Conservation (phyloP, 805 yeast genomes). For the Starmerella sp. region DNA sequence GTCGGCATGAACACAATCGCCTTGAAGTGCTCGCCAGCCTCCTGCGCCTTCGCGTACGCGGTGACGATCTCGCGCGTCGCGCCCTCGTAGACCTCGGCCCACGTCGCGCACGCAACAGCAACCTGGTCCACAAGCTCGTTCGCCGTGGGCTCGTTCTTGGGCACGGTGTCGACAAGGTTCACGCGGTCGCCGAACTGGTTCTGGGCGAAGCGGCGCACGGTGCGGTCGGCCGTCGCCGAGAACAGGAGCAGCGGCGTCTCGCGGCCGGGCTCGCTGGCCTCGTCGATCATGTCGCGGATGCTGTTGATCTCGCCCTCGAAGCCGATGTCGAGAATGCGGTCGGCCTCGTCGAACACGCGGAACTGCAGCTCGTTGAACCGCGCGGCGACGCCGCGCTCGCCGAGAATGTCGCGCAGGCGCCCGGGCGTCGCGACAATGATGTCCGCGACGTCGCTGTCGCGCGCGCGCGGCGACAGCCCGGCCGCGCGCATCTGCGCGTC, state of each 20-base stretch:
- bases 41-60: conserved; percentile 26
- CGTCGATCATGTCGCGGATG: conserved; percentile 39
- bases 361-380: conserved; percentile 45
- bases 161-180: conserved; percentile 54
- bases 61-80: conserved; percentile 38
- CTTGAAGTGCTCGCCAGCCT: conserved; percentile 39
- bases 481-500: conserved; percentile 30
- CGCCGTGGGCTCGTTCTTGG: conserved; percentile 58
- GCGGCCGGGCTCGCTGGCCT: conserved; percentile 31
- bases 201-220: conserved; percentile 56
- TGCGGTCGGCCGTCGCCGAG: conserved; percentile 75
- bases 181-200: conserved; percentile 31
- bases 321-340: conserved; percentile 70
- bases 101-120: conserved; percentile 41
- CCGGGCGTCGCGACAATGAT: conserved; percentile 87
- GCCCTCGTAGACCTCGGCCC: conserved; percentile 50
- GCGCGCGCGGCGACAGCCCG: conserved; percentile 30
- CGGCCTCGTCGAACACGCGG: conserved; percentile 84
- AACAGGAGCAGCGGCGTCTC: conserved; percentile 56
- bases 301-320: conserved; percentile 49
- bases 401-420: conserved; percentile 54
- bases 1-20: conserved; percentile 79
- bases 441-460: conserved; percentile 26
- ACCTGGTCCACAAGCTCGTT: conserved; percentile 70
- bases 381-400: conserved; percentile 35